These are phyloP conservation scores for Cyclanthera cordifolia DNA, from an alignment of 306 rosid species.

Conservation along the genomic window DNA sequence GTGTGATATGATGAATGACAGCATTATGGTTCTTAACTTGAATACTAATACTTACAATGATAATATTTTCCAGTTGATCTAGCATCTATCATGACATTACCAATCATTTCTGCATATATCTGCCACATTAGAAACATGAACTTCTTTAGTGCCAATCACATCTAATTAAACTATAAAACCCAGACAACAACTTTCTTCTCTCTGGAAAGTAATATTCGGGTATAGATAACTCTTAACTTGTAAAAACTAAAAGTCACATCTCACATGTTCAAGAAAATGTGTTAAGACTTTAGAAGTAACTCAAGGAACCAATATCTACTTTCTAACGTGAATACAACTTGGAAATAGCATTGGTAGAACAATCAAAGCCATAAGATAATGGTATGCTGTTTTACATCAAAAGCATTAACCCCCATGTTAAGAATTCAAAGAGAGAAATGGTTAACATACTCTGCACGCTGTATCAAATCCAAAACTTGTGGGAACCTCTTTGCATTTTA, in stretches of 20 bases:
- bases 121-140: slow-evolving; percentile 21
- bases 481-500: slow-evolving; percentile 96
- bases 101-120: slow-evolving; percentile 98
- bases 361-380: neutral
- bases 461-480: slow-evolving; percentile 95
- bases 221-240: neutral
- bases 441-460: slow-evolving; percentile 78
- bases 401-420: neutral
- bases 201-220: neutral
- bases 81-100: slow-evolving; percentile 96
- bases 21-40: neutral
- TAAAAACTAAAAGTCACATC: no score
- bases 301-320: neutral
- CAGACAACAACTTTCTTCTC: slow-evolving; percentile 6
- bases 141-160: neutral
- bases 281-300: neutral
- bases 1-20: neutral
- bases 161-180: neutral
- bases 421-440: slow-evolving; percentile 3
- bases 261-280: neutral
- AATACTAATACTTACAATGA: slow-evolving; percentile 47
- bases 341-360: neutral
- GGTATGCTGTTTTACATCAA: neutral
- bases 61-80: slow-evolving; percentile 97
- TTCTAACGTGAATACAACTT: neutral